phyloP scores from a whole-genome alignment of 768 basidiomycete species.

The Russula emetica region DNA sequence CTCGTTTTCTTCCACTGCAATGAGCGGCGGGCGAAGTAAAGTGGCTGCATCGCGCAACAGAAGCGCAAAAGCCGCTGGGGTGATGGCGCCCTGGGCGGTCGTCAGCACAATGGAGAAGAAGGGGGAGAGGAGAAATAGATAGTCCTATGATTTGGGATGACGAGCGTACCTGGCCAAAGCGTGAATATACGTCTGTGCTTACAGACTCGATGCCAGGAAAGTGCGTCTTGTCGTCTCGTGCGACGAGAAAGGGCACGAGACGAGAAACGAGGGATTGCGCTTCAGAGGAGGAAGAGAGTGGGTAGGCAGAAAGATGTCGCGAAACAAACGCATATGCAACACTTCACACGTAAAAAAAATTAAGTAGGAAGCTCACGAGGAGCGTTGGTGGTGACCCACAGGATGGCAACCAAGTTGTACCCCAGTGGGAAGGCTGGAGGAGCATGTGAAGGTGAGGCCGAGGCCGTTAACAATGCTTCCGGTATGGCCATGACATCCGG shows the following conservation, averaged over 20 bases:
- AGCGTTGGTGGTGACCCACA: constrained; percentile 43
- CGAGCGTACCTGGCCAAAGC: constrained; percentile 48
- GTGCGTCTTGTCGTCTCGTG: constrained; percentile 53
- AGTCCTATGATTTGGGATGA: background rate
- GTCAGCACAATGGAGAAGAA: background rate
- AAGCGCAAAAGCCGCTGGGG: constrained; percentile 44
- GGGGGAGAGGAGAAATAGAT: background rate
- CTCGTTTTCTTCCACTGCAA: constrained; percentile 32
- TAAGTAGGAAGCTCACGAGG: background rate
- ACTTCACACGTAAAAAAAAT: constrained; percentile 36
- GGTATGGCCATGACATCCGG: constrained; percentile 48
- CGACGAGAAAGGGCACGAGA: constrained; percentile 60
- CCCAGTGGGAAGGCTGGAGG: constrained; percentile 38
- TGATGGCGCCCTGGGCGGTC: constrained; percentile 31
- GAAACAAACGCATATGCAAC: constrained; percentile 65
- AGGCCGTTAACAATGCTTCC: constrained; percentile 39
- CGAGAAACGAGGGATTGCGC: constrained; percentile 47
- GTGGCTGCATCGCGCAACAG: constrained; percentile 53
- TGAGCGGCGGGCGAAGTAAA: constrained; percentile 47
- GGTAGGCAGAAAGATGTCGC: constrained; percentile 57
- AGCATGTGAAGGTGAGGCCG: constrained; percentile 29
- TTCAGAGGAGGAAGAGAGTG: constrained; percentile 46
- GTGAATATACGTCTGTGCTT: constrained; percentile 64
- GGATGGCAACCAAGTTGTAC: constrained; percentile 65
- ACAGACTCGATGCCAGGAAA: constrained; percentile 48